A percentile compares a stretch with the other conserved stretches of the same genome.
These are phyloP conservation scores for Tolypocladium ophioglossoides DNA, from an alignment of 2,329 filamentous ascomycete species.

Conservation along the genomic window DNA sequence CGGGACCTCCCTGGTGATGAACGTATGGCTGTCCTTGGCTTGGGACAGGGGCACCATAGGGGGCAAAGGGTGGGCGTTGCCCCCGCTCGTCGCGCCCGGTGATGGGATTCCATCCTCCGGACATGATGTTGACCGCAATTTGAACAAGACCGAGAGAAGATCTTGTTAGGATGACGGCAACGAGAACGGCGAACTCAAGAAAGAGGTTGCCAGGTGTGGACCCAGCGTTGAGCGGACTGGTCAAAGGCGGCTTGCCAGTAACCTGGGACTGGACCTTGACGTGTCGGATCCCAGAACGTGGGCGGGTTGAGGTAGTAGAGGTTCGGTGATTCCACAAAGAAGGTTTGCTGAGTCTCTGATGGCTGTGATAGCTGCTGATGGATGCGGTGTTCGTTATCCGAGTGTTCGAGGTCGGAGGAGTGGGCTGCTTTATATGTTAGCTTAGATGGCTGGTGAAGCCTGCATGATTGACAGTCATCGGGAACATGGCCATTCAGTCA, in stretches of 20 bases:
- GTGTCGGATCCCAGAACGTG: slow-evolving; percentile 16
- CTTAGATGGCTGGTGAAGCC: neutral
- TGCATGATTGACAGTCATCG: neutral
- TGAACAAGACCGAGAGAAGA: neutral
- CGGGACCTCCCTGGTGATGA: slow-evolving; percentile 24
- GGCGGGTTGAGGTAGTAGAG: slow-evolving; percentile 4
- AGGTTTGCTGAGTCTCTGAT: slow-evolving; percentile 2
- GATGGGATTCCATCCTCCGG: slow-evolving; percentile 29
- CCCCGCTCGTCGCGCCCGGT: slow-evolving; percentile 25
- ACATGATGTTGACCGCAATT: slow-evolving; percentile 16
- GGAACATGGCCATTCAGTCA: neutral
- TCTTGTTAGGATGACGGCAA: neutral
- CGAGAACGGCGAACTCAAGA: slow-evolving; percentile 6
- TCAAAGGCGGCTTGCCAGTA: slow-evolving; percentile 25
- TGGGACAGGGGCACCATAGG: slow-evolving; percentile 21
- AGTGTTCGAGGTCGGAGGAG: neutral
- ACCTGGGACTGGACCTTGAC: slow-evolving; percentile 19
- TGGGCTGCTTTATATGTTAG: neutral
- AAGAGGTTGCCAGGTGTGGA: slow-evolving; percentile 25
- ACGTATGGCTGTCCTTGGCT: slow-evolving; percentile 27
- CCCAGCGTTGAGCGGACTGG: slow-evolving; percentile 16
- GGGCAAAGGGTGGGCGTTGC: slow-evolving; percentile 20
- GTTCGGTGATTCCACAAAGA: slow-evolving; percentile 1
- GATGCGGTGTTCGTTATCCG: neutral
- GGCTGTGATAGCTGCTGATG: neutral